Percentiles rank a stretch among this genome's conserved stretches.
These are phyloP conservation scores for Solanum appendiculatum DNA, from an alignment of 257 asterid genomes.

Conservation along the genomic window DNA sequence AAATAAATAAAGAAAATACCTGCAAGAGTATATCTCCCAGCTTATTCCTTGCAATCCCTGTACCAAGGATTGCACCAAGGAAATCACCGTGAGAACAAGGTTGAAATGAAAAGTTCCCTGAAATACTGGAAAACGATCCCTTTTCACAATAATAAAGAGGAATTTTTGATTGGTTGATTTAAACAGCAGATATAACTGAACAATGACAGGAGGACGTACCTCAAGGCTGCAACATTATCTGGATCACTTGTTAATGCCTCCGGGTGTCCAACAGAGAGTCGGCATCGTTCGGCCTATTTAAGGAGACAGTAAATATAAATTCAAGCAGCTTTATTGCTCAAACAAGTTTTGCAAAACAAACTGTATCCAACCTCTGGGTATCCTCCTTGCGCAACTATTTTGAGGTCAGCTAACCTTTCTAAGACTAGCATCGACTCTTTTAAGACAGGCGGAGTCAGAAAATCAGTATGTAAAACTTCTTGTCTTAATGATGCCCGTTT, in stretches of 20 bases:
- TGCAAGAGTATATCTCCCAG: slow-evolving; percentile 82
- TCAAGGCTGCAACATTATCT: slow-evolving; percentile 71
- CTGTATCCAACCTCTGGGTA: slow-evolving; percentile 67
- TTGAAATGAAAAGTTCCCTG: slow-evolving; percentile 81
- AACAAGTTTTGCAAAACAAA: not conserved
- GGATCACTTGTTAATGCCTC: slow-evolving; percentile 63
- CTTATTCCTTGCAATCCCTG: slow-evolving; percentile 84
- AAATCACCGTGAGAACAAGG: slow-evolving; percentile 90
- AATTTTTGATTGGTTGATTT: not conserved
- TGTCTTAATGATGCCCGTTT: slow-evolving; percentile 62
- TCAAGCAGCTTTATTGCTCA: not conserved
- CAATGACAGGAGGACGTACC: slow-evolving; percentile 26
- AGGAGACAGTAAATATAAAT: not conserved
- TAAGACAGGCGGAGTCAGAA: slow-evolving; percentile 76
- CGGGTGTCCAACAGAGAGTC: slow-evolving; percentile 87
- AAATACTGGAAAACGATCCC: slow-evolving; percentile 39
- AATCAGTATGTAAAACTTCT: slow-evolving; percentile 73
- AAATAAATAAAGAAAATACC: slow-evolving; percentile 29
- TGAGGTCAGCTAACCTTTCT: slow-evolving; percentile 51
- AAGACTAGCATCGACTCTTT: slow-evolving; percentile 56
- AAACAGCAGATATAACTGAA: not conserved
- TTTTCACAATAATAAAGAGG: slow-evolving; percentile 1
- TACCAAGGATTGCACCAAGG: slow-evolving; percentile 90
- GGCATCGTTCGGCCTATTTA: slow-evolving; percentile 84
- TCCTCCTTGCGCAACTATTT: slow-evolving; percentile 75